Evolutionary conservation across 2,329 filamentous ascomycete genomes (phyloP).

Genomic region (Ophiostoma pallidulum): DNA sequence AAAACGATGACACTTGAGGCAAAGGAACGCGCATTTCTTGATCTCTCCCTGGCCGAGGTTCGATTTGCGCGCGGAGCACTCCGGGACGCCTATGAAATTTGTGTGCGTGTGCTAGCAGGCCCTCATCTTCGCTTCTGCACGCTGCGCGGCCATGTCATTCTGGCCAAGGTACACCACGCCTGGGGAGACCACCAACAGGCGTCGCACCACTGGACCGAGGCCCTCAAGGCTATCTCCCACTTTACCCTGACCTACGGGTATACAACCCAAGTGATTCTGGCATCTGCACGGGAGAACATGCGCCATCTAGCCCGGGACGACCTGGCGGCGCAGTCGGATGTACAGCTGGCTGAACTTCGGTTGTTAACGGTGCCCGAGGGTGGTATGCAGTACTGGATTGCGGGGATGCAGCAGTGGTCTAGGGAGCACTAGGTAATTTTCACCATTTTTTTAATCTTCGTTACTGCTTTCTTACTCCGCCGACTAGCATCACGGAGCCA

Average conservation of each 20-base stretch:
- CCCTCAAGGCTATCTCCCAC: not conserved
- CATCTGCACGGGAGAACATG: not conserved
- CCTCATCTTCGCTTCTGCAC: not conserved
- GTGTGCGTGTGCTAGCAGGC: not conserved
- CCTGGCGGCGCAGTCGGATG: not conserved
- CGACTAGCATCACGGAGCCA: too few relatives aligned
- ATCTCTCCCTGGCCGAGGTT: too few relatives aligned
- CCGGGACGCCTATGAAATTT: not conserved
- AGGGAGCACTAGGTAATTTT: too few relatives aligned
- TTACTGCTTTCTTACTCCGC: too few relatives aligned
- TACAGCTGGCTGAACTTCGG: not conserved
- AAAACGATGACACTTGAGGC: too few relatives aligned
- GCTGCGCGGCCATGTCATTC: not conserved
- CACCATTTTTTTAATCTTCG: too few relatives aligned
- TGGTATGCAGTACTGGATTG: not conserved
- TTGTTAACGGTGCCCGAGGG: not conserved
- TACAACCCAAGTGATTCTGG: not conserved
- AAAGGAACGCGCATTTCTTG: too few relatives aligned
- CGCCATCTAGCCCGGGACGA: not conserved
- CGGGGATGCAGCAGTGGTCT: constrained; percentile 5
- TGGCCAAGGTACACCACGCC: constrained; percentile 2
- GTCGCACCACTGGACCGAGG: constrained; percentile 3
- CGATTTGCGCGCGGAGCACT: not conserved
- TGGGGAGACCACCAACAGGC: constrained; percentile 1
- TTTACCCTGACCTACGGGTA: constrained; percentile 1